phyloP scores from a whole-genome alignment of 257 asterid species.

The Orobanche coerulescens region DNA sequence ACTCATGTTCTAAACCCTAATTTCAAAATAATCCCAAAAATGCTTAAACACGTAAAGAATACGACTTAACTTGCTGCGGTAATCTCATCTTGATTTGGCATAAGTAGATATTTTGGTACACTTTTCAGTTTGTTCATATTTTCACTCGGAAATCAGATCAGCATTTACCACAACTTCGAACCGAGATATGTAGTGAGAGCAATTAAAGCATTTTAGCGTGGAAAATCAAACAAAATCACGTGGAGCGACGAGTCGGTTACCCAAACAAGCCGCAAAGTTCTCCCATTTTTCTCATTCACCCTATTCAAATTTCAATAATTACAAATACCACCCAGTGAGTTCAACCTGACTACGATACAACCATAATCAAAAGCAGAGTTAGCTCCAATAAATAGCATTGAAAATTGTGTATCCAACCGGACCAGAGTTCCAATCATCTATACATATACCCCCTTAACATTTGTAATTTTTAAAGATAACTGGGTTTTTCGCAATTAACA shows the following conservation, averaged over 20 bases:
- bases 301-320: neutral
- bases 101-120: neutral
- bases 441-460: too few relatives aligned
- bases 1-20: neutral
- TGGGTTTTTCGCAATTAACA: neutral
- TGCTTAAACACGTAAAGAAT: neutral
- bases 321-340: neutral
- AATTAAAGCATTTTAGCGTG: neutral
- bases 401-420: too few relatives aligned
- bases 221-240: neutral
- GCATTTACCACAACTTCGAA: slow-evolving; percentile 2
- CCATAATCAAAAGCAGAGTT: too few relatives aligned
- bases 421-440: neutral
- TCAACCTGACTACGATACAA: neutral
- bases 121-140: neutral
- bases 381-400: too few relatives aligned
- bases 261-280: slow-evolving; percentile 10
- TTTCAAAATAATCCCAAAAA: neutral
- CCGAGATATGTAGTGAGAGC: neutral
- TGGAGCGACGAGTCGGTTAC: neutral
- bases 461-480: neutral
- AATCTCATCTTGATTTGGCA: slow-evolving; percentile 5
- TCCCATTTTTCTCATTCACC: slow-evolving; percentile 6
- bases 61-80: neutral
- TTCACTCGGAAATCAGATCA: neutral